Percentiles rank a stretch among this genome's conserved stretches.
These are phyloP conservation scores for Francoa sonchifolia DNA, from an alignment of 441 rosid genomes.

Conservation along the genomic window DNA sequence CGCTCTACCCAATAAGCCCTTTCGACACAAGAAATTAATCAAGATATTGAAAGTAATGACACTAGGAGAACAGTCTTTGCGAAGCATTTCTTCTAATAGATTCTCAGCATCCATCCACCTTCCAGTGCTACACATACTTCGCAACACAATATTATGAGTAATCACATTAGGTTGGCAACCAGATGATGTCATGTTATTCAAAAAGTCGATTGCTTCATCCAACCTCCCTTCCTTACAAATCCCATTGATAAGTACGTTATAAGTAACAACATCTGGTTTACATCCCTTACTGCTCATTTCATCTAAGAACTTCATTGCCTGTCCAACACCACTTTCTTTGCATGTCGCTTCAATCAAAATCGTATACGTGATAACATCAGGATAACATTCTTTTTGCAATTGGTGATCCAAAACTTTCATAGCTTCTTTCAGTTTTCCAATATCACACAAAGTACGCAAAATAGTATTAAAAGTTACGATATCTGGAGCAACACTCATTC, in stretches of 20 bases:
- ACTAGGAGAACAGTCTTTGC: constrained; percentile 62
- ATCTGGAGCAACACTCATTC: constrained; percentile 69
- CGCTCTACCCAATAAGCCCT: constrained; percentile 64
- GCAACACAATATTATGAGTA: constrained; percentile 58
- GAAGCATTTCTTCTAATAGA: constrained; percentile 59
- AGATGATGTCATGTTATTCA: constrained; percentile 64
- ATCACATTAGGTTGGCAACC: constrained; percentile 76
- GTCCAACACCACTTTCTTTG: constrained; percentile 58
- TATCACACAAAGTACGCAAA: constrained; percentile 54
- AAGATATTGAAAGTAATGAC: constrained; percentile 55
- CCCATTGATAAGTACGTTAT: constrained; percentile 62
- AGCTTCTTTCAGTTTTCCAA: constrained; percentile 65
- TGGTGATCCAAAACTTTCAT: constrained; percentile 64
- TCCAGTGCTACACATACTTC: constrained; percentile 44
- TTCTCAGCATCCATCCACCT: constrained; percentile 54
- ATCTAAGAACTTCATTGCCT: constrained; percentile 82
- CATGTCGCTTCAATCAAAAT: constrained; percentile 84
- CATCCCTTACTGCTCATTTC: constrained; percentile 76
- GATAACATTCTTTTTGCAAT: constrained; percentile 54
- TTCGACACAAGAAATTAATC: constrained; percentile 61
- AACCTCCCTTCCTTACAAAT: constrained; percentile 52
- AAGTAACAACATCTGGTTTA: constrained; percentile 64
- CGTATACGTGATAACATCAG: constrained; percentile 70
- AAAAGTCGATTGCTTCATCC: constrained; percentile 39
- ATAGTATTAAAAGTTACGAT: constrained; percentile 75